These are phyloP conservation scores for Heritiera littoralis DNA, from an alignment of 345 rosid genomes.

Conservation along the genomic window DNA sequence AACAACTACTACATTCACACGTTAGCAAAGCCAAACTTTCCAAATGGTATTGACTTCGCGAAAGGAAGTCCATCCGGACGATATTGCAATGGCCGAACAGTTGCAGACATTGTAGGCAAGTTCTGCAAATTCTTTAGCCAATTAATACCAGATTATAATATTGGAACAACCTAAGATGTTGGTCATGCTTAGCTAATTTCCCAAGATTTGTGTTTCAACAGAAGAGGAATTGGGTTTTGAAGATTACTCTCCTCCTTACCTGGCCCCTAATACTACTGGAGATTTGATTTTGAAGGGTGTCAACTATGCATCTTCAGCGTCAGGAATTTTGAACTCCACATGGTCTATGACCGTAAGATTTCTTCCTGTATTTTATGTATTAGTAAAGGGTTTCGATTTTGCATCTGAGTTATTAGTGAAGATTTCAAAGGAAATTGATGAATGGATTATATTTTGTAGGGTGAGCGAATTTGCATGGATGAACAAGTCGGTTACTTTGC, in stretches of 20 bases:
- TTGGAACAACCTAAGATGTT: not conserved
- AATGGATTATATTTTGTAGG: conserved; percentile 33
- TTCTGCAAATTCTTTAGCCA: not conserved
- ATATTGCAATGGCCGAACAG: conserved; percentile 15
- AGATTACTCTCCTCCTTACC: conserved; percentile 18
- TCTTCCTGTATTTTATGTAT: not conserved
- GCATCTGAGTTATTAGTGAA: no score
- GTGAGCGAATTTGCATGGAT: conserved; percentile 56
- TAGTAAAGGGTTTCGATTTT: no score
- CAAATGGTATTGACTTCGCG: conserved; percentile 29
- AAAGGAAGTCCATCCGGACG: conserved; percentile 19
- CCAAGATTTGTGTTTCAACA: not conserved
- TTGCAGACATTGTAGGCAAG: conserved; percentile 25
- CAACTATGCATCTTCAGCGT: conserved; percentile 22
- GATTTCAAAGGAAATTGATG: not conserved
- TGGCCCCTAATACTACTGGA: conserved; percentile 21
- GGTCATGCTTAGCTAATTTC: not conserved
- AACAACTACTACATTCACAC: conserved; percentile 14
- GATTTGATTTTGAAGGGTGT: conserved; percentile 15
- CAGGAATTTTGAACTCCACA: conserved; percentile 4
- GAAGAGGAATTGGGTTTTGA: not conserved
- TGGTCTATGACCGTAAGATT: not conserved
- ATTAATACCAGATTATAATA: not conserved
- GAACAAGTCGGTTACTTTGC: conserved; percentile 43
- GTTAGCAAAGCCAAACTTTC: not conserved